A percentile compares a stretch with the other conserved stretches of the same genome.
Conservation (phyloP, 2,329 filamentous ascomycete genomes). For the Xylariaceae sp. region DNA sequence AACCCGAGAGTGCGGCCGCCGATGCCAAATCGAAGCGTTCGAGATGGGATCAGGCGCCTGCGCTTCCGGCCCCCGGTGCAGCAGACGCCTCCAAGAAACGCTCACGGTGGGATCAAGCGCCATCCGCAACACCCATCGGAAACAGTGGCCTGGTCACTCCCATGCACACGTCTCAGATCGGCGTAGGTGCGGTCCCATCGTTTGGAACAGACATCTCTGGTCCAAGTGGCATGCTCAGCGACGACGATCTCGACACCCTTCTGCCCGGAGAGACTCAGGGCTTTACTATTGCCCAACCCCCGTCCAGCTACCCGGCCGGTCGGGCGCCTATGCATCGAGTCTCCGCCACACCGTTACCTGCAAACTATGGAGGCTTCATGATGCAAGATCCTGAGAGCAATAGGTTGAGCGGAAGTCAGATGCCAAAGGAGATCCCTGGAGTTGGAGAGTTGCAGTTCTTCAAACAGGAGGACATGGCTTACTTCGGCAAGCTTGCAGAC, state of each 20-base stretch:
- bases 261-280: slow-evolving; percentile 84
- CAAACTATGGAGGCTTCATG: slow-evolving; percentile 75
- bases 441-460: slow-evolving; percentile 97
- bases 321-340: slow-evolving; percentile 72
- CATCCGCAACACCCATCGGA: slow-evolving; percentile 71
- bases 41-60: slow-evolving; percentile 81
- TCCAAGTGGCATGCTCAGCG: slow-evolving; percentile 78
- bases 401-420: slow-evolving; percentile 78
- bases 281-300: slow-evolving; percentile 87
- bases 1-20: slow-evolving; percentile 44
- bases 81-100: slow-evolving; percentile 64
- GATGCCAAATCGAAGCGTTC: slow-evolving; percentile 69
- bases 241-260: slow-evolving; percentile 91
- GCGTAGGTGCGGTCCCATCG: slow-evolving; percentile 48
- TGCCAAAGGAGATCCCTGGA: slow-evolving; percentile 92
- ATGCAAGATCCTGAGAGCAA: slow-evolving; percentile 92
- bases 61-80: slow-evolving; percentile 47
- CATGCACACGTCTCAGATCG: slow-evolving; percentile 65
- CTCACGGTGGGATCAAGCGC: slow-evolving; percentile 90
- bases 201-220: slow-evolving; percentile 79
- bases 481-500: slow-evolving; percentile 96
- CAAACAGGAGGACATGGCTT: slow-evolving; percentile 97
- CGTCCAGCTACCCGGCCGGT: slow-evolving; percentile 85
- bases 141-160: slow-evolving; percentile 73
- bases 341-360: slow-evolving; percentile 68